Evolutionary conservation across 441 rosid species (phyloP).

Genomic region (Dalechampia spathulata): DNA sequence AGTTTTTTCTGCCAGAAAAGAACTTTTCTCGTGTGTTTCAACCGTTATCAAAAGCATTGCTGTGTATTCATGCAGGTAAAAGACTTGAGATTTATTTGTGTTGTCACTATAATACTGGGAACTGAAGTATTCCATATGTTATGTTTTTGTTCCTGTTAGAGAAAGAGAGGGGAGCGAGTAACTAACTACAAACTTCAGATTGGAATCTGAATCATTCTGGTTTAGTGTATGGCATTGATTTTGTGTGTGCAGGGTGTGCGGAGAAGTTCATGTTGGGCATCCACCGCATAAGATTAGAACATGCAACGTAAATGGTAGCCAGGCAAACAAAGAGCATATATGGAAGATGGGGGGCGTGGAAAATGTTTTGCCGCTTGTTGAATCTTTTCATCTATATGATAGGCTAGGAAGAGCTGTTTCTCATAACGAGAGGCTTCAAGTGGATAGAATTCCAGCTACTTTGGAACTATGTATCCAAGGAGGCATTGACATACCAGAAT

Average conservation of each 20-base stretch:
- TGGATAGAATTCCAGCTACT: conserved; percentile 42
- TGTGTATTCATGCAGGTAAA: conserved; percentile 36
- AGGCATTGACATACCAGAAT: conserved; percentile 36
- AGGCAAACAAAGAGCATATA: conserved; percentile 33
- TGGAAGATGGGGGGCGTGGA: conserved; percentile 34
- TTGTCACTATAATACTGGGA: too few species aligned
- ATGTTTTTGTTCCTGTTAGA: too few species aligned
- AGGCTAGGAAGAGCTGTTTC: conserved; percentile 44
- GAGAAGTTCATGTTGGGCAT: conserved; percentile 44
- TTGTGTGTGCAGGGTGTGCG: conserved; percentile 34
- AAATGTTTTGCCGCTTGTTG: conserved; percentile 31
- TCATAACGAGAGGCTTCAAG: conserved; percentile 36
- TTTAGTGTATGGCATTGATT: conserved; percentile 1
- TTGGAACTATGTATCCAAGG: conserved; percentile 46
- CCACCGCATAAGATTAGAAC: conserved; percentile 38
- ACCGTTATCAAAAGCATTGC: conserved; percentile 19
- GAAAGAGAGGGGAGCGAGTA: too few species aligned
- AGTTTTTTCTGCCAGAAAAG: conserved; percentile 30
- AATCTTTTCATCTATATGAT: conserved; percentile 48
- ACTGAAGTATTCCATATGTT: too few species aligned
- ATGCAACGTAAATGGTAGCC: conserved; percentile 32
- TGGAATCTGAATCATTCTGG: too few species aligned
- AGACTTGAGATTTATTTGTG: not conserved
- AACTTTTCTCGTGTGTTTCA: conserved; percentile 29
- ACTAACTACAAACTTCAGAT: too few species aligned